phyloP scores from a whole-genome alignment of 2,329 filamentous ascomycete species.

The Colletotrichum costaricense region DNA sequence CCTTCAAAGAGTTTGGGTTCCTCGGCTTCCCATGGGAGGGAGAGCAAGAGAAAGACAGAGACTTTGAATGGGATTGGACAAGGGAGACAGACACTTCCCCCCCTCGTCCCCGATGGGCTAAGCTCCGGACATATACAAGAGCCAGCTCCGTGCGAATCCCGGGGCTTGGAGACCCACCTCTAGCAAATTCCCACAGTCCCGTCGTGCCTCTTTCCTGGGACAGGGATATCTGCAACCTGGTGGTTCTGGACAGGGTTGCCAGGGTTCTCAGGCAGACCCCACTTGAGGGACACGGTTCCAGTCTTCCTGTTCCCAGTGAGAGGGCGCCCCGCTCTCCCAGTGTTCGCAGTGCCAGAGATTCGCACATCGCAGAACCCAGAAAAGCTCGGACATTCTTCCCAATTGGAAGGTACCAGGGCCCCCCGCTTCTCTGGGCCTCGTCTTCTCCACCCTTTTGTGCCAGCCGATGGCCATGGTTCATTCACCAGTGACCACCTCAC shows the following conservation, averaged over 20 bases:
- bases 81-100: neutral
- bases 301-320: neutral
- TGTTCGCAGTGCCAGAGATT: neutral
- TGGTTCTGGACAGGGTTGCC: neutral
- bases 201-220: neutral
- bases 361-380: constrained; percentile 20
- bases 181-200: neutral
- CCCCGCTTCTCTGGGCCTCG: constrained; percentile 21
- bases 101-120: neutral
- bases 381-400: constrained; percentile 36
- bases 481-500: neutral
- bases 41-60: too few relatives aligned
- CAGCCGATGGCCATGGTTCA: neutral
- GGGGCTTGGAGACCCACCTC: neutral
- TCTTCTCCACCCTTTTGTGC: constrained; percentile 4
- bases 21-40: neutral
- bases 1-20: neutral
- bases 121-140: constrained; percentile 29
- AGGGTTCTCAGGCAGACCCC: neutral
- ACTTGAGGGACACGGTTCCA: neutral
- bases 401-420: constrained; percentile 33
- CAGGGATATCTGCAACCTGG: neutral
- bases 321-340: neutral
- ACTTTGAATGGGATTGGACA: neutral
- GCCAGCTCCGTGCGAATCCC: constrained; percentile 32